A percentile compares a stretch with the other conserved stretches of the same genome.
Evolutionary conservation across 2,329 filamentous ascomycete genomes (phyloP).

Genomic region (Clarireedia homoeocarpa): DNA sequence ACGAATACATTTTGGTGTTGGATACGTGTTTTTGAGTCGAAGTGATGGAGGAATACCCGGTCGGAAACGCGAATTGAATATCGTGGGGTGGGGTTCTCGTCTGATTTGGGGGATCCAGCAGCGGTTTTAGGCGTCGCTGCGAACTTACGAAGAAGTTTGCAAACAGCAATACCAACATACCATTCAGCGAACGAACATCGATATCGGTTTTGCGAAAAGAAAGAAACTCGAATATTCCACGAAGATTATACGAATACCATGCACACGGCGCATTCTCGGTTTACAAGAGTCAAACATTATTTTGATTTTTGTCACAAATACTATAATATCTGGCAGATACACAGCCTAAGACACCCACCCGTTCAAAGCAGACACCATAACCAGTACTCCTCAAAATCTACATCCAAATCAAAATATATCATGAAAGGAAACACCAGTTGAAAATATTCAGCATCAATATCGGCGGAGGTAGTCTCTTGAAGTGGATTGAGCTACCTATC

Average conservation of each 20-base stretch:
- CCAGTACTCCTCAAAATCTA: not conserved
- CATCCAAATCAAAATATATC: not conserved
- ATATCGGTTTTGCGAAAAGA: too few species aligned
- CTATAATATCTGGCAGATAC: not conserved
- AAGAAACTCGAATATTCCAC: not conserved
- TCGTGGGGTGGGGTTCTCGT: not conserved
- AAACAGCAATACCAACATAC: not conserved
- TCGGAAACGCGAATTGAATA: conserved; percentile 13
- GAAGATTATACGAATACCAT: not conserved
- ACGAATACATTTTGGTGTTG: not conserved
- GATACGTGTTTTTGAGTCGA: not conserved
- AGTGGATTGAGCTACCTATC: not conserved
- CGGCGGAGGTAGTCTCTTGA: not conserved
- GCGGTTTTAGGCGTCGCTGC: not conserved
- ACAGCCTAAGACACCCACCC: not conserved
- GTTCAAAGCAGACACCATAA: not conserved
- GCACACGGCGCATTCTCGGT: not conserved
- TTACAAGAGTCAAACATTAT: not conserved
- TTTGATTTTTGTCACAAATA: not conserved
- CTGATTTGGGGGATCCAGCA: not conserved
- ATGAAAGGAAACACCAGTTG: not conserved
- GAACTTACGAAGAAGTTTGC: not conserved
- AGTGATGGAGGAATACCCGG: conserved; percentile 18
- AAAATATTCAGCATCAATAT: not conserved
- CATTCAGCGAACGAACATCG: not conserved